Evolutionary conservation across 1,284 basidiomycete genomes (phyloP).

Genomic region (Dichomitus squalens): DNA sequence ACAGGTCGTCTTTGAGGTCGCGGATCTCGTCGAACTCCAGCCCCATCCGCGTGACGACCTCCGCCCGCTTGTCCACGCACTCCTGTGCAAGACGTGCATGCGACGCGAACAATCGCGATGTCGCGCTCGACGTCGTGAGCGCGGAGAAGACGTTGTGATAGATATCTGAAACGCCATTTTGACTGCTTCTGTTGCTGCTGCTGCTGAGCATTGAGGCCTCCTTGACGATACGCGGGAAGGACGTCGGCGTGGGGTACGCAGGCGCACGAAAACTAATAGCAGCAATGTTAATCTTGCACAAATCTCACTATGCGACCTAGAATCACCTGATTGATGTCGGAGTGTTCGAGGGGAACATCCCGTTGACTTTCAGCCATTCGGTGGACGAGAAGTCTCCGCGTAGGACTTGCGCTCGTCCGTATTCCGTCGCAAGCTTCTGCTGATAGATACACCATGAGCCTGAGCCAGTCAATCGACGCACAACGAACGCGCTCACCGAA

Average conservation of each 20-base stretch:
- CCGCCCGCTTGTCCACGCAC: slow-evolving; percentile 31
- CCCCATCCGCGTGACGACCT: slow-evolving; percentile 30
- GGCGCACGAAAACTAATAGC: slow-evolving; percentile 32
- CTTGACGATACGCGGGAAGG: slow-evolving; percentile 32
- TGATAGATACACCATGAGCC: not conserved
- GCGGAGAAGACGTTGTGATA: slow-evolving; percentile 26
- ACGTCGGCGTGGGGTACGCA: slow-evolving; percentile 32
- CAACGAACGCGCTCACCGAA: not conserved
- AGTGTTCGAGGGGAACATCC: slow-evolving; percentile 30
- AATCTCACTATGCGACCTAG: too few species aligned
- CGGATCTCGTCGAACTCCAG: slow-evolving; percentile 37
- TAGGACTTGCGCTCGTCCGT: slow-evolving; percentile 51
- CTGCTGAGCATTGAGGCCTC: too few species aligned
- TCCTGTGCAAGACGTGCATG: slow-evolving; percentile 32
- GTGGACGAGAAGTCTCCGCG: slow-evolving; percentile 50
- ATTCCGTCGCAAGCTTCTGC: slow-evolving; percentile 2
- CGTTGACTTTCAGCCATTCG: slow-evolving; percentile 40
- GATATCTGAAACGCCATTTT: too few species aligned
- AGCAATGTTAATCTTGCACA: too few species aligned
- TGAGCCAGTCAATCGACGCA: not conserved
- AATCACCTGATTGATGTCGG: slow-evolving; percentile 24
- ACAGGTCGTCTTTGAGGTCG: slow-evolving; percentile 35
- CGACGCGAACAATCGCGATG: slow-evolving; percentile 28
- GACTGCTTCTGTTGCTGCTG: too few species aligned
- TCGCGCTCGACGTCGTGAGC: slow-evolving; percentile 26